Percentiles rank a stretch among this genome's conserved stretches.
These are phyloP conservation scores for Jaltomata sinuosa DNA, from an alignment of 257 asterid species.

Conservation along the genomic window DNA sequence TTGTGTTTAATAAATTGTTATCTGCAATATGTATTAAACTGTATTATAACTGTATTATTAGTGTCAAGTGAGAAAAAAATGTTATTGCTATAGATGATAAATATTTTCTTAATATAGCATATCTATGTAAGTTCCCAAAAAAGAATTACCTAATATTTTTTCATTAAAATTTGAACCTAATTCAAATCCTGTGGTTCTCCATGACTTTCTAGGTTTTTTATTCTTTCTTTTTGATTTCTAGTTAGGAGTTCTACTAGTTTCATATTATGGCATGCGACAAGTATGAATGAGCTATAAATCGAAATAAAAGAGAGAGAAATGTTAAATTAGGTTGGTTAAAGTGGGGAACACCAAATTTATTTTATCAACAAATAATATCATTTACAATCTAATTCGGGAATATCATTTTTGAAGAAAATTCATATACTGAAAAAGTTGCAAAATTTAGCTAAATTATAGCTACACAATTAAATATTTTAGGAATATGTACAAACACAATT, in stretches of 20 bases:
- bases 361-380: no score
- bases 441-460: background rate
- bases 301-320: background rate
- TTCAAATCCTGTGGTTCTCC: background rate
- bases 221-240: background rate
- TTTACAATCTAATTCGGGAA: no score
- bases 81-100: no score
- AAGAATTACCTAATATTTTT: background rate
- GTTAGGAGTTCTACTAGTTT: background rate
- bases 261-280: background rate
- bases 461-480: no score
- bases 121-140: no score
- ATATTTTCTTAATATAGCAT: no score
- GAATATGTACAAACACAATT: no score
- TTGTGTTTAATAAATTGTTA: no score
- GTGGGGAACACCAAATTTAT: background rate
- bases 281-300: background rate
- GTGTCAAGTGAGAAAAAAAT: no score
- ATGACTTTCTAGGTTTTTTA: background rate
- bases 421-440: background rate
- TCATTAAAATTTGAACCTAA: no score
- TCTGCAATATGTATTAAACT: no score
- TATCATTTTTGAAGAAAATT: background rate
- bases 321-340: background rate
- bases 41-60: no score